A percentile compares a stretch with the other conserved stretches of the same genome.
Conservation (phyloP, 306 rosid genomes). For the Leucaena leucocephala region DNA sequence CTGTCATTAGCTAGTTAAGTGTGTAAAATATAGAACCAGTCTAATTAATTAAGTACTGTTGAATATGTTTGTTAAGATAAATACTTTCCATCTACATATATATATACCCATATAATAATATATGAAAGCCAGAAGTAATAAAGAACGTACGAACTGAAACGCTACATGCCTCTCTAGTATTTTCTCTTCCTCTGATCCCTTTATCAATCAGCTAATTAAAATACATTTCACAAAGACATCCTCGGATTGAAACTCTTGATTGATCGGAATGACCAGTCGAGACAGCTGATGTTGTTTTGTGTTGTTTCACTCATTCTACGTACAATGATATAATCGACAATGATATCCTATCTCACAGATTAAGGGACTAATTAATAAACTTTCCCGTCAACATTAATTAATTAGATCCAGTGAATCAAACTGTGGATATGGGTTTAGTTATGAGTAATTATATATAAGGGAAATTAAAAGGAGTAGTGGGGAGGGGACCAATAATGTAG, state of each 20-base stretch:
- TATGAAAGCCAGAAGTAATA: neutral
- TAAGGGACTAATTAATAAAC: too few relatives aligned
- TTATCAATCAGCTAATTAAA: neutral
- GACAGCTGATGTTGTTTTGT: neutral
- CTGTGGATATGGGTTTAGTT: neutral
- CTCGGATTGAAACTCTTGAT: neutral
- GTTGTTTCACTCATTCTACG: neutral
- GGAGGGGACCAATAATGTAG: conserved; percentile 31
- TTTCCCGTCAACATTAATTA: neutral
- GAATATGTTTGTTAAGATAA: neutral
- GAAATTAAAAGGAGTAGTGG: neutral
- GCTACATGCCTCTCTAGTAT: neutral
- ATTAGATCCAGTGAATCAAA: conserved; percentile 7
- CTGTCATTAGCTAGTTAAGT: too few relatives aligned
- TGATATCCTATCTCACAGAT: neutral
- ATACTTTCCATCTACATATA: neutral
- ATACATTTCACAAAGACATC: neutral
- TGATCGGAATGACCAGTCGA: neutral
- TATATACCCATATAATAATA: neutral
- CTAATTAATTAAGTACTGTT: neutral
- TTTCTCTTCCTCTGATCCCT: neutral
- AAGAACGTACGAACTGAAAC: neutral
- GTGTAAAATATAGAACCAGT: too few relatives aligned
- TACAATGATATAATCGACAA: neutral
- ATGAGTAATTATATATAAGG: neutral